phyloP scores from a whole-genome alignment of 805 yeast genomes.

The Ogataea chonburiensis region DNA sequence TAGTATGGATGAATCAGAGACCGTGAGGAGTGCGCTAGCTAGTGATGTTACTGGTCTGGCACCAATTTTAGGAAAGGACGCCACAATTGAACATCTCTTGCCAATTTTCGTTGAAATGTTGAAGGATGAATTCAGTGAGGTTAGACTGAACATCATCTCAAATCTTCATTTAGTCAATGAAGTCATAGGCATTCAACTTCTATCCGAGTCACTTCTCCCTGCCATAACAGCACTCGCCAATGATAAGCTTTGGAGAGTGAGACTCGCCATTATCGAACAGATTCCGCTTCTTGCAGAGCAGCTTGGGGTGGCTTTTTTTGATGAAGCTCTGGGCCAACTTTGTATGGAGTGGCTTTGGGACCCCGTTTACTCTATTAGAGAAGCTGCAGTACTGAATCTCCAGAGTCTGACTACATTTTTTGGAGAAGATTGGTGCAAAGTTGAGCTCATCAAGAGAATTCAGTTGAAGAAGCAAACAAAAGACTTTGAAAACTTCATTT shows the following conservation, averaged over 20 bases:
- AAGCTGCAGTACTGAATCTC: conserved; percentile 88
- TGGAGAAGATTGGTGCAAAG: conserved; percentile 92
- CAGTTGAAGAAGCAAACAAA: conserved; percentile 42
- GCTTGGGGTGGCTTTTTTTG: conserved; percentile 89
- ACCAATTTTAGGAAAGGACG: conserved; percentile 79
- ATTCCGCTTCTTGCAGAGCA: conserved; percentile 93
- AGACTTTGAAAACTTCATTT: conserved; percentile 67
- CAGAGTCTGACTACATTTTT: conserved; percentile 78
- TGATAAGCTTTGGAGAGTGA: conserved; percentile 96
- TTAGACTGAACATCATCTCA: conserved; percentile 88
- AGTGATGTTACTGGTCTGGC: conserved; percentile 83
- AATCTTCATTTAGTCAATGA: conserved; percentile 90
- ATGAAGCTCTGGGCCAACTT: conserved; percentile 83
- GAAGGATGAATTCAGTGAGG: conserved; percentile 96
- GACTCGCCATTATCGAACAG: conserved; percentile 94
- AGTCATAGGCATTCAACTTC: conserved; percentile 85
- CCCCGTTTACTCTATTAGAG: conserved; percentile 92
- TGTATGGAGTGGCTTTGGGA: conserved; percentile 99
- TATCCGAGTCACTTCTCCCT: conserved; percentile 86
- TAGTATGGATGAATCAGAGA: conserved; percentile 88
- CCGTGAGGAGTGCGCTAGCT: conserved; percentile 91
- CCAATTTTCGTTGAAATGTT: conserved; percentile 92
- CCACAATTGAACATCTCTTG: conserved; percentile 75
- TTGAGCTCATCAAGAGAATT: conserved; percentile 76
- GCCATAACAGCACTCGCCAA: conserved; percentile 95